These are phyloP conservation scores for Hippophae rhamnoides DNA, from an alignment of 306 rosid species.

Conservation along the genomic window DNA sequence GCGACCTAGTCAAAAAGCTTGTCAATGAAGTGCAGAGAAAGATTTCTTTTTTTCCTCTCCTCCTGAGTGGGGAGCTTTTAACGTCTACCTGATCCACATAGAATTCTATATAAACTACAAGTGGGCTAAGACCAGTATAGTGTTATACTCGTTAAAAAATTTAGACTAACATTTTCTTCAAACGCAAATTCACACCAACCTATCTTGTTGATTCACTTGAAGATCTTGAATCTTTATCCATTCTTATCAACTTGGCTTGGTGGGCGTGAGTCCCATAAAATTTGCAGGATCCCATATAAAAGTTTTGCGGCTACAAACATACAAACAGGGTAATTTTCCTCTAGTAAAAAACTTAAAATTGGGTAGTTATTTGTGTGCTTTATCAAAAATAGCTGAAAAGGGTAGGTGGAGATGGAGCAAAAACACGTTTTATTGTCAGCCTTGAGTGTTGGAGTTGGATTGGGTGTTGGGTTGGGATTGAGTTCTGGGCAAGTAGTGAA, in stretches of 20 bases:
- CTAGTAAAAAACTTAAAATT: neutral
- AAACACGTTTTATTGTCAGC: conserved; percentile 84
- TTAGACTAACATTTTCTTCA: conserved; percentile 33
- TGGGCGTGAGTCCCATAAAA: conserved; percentile 13
- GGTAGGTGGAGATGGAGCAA: conserved; percentile 60
- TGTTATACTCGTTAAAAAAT: conserved; percentile 30
- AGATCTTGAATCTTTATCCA: conserved; percentile 15
- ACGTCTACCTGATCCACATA: conserved; percentile 36
- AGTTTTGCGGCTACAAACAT: neutral
- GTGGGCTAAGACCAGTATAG: conserved; percentile 18
- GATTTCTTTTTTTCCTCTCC: neutral
- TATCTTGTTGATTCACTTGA: conserved; percentile 16
- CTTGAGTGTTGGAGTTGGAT: conserved; percentile 91
- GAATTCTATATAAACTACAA: conserved; percentile 48
- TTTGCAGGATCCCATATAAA: conserved; percentile 8
- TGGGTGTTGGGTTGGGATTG: conserved; percentile 84
- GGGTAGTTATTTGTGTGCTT: neutral
- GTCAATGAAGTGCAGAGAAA: neutral
- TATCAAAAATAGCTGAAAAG: too few species aligned
- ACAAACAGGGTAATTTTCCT: neutral
- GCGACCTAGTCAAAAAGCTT: conserved; percentile 3
- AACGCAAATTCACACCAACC: conserved; percentile 21
- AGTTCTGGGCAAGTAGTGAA: conserved; percentile 69
- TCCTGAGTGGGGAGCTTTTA: conserved; percentile 21
- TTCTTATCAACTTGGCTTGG: neutral